Evolutionary conservation across 1,139 yeast species (phyloP), one percentile per base, ranked within the genome.

Genomic region (Cylindricascospora bacillispora): DNA sequence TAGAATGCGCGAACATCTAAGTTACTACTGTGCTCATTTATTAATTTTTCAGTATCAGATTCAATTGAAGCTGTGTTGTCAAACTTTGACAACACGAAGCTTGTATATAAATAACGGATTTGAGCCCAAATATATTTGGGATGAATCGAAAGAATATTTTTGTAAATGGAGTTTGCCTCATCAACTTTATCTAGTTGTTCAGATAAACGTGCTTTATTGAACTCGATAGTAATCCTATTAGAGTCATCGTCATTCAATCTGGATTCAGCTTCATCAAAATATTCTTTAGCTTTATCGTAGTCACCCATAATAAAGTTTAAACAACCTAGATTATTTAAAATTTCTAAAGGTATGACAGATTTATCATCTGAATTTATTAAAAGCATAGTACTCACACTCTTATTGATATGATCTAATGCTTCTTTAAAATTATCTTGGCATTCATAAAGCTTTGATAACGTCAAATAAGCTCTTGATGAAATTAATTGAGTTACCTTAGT

Each of bases 1-100:
- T 79, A 82, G 42, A 89, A 77, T 0, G 98, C 81, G 38, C 99
- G 73, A 3, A 82, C 73, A 51, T 86, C 95, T 38, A 83, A 59
- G 47, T 83, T 71, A 12, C 73, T 68, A 2, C 73, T 67, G 41
- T 73, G 66, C 21, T 64, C 55, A 3, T 59, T 56, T 33, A 85
- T 56, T 6, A 89, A 56, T 4, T 59, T 50, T 30, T 69, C 67
- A 35, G 82, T 62, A 35, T 74, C 77, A 3, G 58, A 45, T 38
- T 69, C 69, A 31, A 59, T 65, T 24, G 64, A 60, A n/a, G 27
- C 23, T 9, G 22, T 18, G 5, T 29, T 34, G 18, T 35, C 32
- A 3, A 17, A 54, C 57, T 20, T 60, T 49, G n/a, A 29, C 15
- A 25, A 52, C 44, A 54, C 43, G 13, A 62, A 49, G 26, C 59